Base-by-base conservation (phyloP, 2,329 filamentous ascomycete genomes). In the Fusarium nodosum region DNA sequence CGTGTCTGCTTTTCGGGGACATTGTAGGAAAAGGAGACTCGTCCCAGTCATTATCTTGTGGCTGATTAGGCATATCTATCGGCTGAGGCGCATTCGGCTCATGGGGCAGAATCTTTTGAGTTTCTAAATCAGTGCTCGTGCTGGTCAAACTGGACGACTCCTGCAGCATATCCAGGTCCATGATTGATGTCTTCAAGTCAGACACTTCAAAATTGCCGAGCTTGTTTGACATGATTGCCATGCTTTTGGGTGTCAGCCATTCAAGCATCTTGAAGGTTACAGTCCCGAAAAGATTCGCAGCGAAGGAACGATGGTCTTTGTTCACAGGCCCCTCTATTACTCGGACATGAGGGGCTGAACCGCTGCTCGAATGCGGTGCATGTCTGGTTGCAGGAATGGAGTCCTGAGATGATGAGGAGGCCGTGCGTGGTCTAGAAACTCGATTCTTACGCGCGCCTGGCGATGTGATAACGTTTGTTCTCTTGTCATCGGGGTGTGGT, bases 241-340 rank as follows among this genome's bases (percentile, higher is more conserved):
- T 75, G n/a, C 83, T 85, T 56, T 83, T 82, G 1, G 88, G 88
- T 2, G 88, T 88, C n/a, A 91, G 79, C 89, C 88, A 91, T 75
- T 91, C 89, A 5, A 91, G 73, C 88, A 91, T 91, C 72, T 89
- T 90, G 77, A 91, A 89, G 13, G 90, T 86, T 13, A 87, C 86
- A 1, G 89, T 90, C 9, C 85, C 88, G 71, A 91, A 91, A 10
- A 90, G 80, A 66, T 89, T 89, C 9, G 87, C 87, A 10, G 87
- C 85, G 72, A 89, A 88, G 0, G 87, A 89, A 8, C 87, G 82
- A 69, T 89, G 84, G 66, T 89, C 87, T 63, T 86, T 87, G 68
- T 79, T 85, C 13, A 80, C 74, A 2, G 83, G 80, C 39, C 81
- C 80, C 67, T 88, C 86, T 3, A 76, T 75, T 3, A 87, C 76